These are phyloP conservation scores for Pestalotiopsis sp. DNA, from an alignment of 2,329 filamentous ascomycete species.

Conservation along the genomic window DNA sequence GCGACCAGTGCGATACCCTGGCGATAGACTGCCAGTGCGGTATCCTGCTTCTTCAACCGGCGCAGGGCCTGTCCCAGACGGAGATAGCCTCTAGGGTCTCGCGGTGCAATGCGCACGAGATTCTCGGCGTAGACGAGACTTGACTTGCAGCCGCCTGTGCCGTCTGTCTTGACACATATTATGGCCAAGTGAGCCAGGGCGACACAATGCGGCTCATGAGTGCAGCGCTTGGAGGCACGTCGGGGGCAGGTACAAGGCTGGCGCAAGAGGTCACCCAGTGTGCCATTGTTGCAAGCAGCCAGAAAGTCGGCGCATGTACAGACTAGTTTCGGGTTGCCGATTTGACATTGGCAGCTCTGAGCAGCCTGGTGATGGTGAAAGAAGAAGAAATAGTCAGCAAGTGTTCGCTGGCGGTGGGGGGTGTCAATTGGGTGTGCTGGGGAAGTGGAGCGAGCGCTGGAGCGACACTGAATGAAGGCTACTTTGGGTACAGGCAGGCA, in stretches of 20 bases:
- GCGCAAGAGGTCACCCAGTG: background rate
- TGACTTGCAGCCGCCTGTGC: background rate
- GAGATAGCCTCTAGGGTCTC: slow-evolving; percentile 7
- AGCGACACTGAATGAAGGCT: background rate
- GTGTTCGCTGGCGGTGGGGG: too few relatives aligned
- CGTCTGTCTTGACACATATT: background rate
- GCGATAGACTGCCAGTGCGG: slow-evolving; percentile 5
- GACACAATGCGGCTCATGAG: background rate
- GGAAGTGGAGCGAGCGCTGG: background rate
- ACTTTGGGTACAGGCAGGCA: too few relatives aligned
- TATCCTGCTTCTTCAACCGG: background rate
- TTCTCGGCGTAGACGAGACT: slow-evolving; percentile 6
- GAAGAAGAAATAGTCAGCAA: background rate
- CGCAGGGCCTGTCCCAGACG: slow-evolving; percentile 6
- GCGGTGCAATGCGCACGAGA: slow-evolving; percentile 2
- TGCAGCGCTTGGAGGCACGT: slow-evolving; percentile 2
- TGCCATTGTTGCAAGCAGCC: background rate
- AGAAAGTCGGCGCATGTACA: slow-evolving; percentile 6
- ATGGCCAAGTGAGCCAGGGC: slow-evolving; percentile 2
- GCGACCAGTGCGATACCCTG: slow-evolving; percentile 9
- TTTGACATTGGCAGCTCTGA: slow-evolving; percentile 1
- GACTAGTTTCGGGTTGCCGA: background rate
- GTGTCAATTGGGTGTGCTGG: too few relatives aligned
- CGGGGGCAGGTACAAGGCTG: slow-evolving; percentile 5
- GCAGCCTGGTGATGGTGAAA: background rate